Conservation (phyloP, 345 rosid species). For the Populus davidiana region DNA sequence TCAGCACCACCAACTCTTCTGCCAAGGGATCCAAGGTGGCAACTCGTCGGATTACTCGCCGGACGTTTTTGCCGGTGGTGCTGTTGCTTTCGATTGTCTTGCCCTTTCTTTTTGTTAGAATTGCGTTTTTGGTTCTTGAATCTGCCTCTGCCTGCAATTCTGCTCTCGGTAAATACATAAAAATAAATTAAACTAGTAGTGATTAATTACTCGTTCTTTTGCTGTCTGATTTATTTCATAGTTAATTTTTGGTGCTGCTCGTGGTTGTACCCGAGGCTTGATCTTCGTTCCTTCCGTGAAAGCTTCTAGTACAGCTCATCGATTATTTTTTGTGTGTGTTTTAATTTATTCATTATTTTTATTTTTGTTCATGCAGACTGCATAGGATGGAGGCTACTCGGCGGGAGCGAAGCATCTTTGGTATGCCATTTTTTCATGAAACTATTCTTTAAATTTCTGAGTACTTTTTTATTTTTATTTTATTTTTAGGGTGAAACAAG, state of each 20-base stretch:
- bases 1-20: conserved; percentile 42
- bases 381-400: conserved; percentile 53
- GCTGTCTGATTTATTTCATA: background rate
- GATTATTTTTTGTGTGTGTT: background rate
- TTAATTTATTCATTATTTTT: background rate
- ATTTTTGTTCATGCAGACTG: conserved; percentile 46
- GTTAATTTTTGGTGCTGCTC: background rate
- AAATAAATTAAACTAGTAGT: background rate
- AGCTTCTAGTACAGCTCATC: background rate
- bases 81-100: conserved; percentile 53
- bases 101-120: conserved; percentile 64
- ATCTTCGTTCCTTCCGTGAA: background rate
- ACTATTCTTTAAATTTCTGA: background rate
- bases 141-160: conserved; percentile 67
- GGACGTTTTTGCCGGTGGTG: conserved; percentile 49
- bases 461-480: background rate
- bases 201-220: background rate
- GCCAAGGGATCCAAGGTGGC: conserved; percentile 39
- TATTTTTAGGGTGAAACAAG: background rate
- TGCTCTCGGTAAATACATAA: conserved; percentile 37
- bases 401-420: conserved; percentile 64
- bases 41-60: conserved; percentile 48
- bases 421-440: conserved; percentile 36
- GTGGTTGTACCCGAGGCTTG: too few species aligned
- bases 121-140: conserved; percentile 74